A percentile compares a stretch with the other conserved stretches of the same genome.
phyloP scores from a whole-genome alignment of 106 monocot genomes.

The Phalaenopsis equestris region DNA sequence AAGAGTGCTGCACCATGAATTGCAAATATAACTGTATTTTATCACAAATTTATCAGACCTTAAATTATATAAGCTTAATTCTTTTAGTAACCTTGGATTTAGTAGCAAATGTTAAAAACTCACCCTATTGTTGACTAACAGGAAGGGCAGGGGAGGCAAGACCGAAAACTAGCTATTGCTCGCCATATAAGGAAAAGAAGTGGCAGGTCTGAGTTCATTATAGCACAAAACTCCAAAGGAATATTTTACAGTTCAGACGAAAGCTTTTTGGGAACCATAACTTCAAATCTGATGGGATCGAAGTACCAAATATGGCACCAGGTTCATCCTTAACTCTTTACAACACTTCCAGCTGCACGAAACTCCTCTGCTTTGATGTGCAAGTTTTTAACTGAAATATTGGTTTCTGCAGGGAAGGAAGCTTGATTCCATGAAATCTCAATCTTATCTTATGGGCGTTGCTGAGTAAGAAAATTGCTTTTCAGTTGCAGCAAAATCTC shows the following conservation, averaged over 20 bases:
- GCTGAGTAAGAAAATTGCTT: background rate
- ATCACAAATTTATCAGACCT: too few relatives aligned
- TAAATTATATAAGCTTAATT: too few relatives aligned
- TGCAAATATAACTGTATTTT: too few relatives aligned
- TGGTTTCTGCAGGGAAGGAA: conserved; percentile 36
- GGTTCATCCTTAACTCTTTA: conserved; percentile 20
- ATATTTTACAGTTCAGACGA: conserved; percentile 65
- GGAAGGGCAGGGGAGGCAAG: conserved; percentile 92
- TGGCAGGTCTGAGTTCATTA: conserved; percentile 64
- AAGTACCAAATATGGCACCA: conserved; percentile 89
- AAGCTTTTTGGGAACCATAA: conserved; percentile 64
- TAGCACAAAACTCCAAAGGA: conserved; percentile 64
- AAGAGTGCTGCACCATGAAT: too few relatives aligned
- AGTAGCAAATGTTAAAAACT: too few relatives aligned
- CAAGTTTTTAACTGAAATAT: background rate
- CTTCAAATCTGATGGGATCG: conserved; percentile 86
- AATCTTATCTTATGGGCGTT: background rate
- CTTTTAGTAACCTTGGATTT: too few relatives aligned
- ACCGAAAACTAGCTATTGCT: conserved; percentile 81
- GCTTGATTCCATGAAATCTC: background rate
- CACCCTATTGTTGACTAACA: conserved; percentile 7
- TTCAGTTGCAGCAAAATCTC: background rate
- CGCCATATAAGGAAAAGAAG: conserved; percentile 51
- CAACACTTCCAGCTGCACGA: background rate
- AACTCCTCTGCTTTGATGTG: background rate